These are phyloP conservation scores for Byssochlamys sp. DNA, from an alignment of 2,329 filamentous ascomycete species.

Conservation along the genomic window DNA sequence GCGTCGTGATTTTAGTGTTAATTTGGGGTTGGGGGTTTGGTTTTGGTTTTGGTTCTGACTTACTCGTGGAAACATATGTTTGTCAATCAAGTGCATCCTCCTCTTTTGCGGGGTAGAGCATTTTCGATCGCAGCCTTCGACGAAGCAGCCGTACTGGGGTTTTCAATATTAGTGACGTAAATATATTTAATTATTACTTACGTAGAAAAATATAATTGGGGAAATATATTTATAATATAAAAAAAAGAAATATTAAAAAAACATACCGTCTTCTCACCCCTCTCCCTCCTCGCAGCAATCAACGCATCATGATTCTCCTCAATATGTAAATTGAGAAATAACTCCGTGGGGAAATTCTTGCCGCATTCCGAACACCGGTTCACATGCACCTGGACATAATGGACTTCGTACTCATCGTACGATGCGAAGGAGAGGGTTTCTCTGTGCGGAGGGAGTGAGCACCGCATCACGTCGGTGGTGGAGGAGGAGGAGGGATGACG, in stretches of 20 bases:
- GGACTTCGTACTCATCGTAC: constrained; percentile 74
- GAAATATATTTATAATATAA: background rate
- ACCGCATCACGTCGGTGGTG: constrained; percentile 55
- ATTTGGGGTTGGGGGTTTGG: background rate
- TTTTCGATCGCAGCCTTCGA: constrained; percentile 75
- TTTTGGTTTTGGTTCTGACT: constrained; percentile 3
- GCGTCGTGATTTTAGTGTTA: background rate
- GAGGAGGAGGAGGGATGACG: constrained; percentile 7
- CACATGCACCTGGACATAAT: constrained; percentile 70
- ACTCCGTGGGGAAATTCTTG: constrained; percentile 77
- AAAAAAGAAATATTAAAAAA: background rate
- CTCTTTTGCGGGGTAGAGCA: constrained; percentile 78
- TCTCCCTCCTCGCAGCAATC: constrained; percentile 58
- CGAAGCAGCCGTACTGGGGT: constrained; percentile 70
- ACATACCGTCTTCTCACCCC: constrained; percentile 76
- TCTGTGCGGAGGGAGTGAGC: constrained; percentile 69
- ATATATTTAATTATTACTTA: background rate
- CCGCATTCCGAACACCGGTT: constrained; percentile 78
- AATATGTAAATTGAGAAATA: constrained; percentile 74
- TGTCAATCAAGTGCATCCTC: constrained; percentile 80
- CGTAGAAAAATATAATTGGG: background rate
- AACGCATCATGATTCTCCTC: constrained; percentile 85
- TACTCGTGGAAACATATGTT: constrained; percentile 74
- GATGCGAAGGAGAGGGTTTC: constrained; percentile 60
- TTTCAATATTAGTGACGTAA: background rate